Evolutionary conservation across 1,139 yeast species (phyloP), one percentile per base, ranked within the genome.

Genomic region (Williopsis jadinii): DNA sequence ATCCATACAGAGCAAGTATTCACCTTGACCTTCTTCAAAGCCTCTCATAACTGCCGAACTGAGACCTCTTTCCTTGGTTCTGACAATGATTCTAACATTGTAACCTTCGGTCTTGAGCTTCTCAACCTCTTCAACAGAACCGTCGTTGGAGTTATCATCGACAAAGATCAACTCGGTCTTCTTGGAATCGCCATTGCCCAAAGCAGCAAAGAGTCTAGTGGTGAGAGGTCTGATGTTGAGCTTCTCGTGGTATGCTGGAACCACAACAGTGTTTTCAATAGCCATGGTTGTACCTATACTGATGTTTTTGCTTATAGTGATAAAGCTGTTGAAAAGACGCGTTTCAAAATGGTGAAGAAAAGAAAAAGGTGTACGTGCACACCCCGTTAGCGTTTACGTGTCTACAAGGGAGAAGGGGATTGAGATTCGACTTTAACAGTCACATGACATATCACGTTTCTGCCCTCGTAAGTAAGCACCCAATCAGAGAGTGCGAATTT

Each of bases 141-240:
- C 74, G 50, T 69, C 73, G 35, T 62, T 59, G n/a, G 73, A 67
- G 54, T 69, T 69, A 52, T 69, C 74, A 50, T 69, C 74, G 32
- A 69, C 74, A 47, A 66, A 68, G 55, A 68, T 67, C 48, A 69
- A 55, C 51, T 69, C 74, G 3, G 73, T 66, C 28, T 48, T 53
- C 43, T 63, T 60, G 12, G 71, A 61, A 9, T 56, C 63, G 19
- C 58, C 60, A 39, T 60, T 64, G 46, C 72, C 72, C 42, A 69
- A 50, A 29, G 73, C 73, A 9, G 69, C 70, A 47, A 68, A 69
- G 27, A 69, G 53, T 44, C 73, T 59, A 27, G 67, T 65, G 39
- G 73, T 68, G 42, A 69, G 56, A 14, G 73, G 73, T 44, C 66
- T 63, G 53, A 69, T 67, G 53, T 69, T 69, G 26, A 66, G 59